These are phyloP conservation scores for Pleurotus pulmonarius DNA, from an alignment of 768 basidiomycete genomes.

Conservation along the genomic window DNA sequence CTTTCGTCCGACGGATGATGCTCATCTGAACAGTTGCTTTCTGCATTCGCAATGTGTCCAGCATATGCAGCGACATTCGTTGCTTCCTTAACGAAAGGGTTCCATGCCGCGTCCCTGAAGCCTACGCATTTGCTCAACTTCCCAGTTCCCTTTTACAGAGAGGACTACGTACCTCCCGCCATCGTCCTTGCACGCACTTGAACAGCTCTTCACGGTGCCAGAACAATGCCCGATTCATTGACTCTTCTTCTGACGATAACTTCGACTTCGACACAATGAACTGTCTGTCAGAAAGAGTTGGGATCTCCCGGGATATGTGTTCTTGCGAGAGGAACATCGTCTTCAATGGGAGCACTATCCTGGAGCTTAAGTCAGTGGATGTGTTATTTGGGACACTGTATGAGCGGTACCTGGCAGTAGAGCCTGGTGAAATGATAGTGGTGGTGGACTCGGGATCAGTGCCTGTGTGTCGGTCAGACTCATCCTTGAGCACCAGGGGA, in stretches of 20 bases:
- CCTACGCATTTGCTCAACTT: constrained; percentile 37
- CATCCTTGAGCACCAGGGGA: too few relatives aligned
- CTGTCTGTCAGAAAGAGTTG: constrained; percentile 83
- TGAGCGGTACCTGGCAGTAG: constrained; percentile 67
- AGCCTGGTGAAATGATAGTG: constrained; percentile 80
- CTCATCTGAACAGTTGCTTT: constrained; percentile 56
- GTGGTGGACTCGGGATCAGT: constrained; percentile 36
- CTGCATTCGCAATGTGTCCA: constrained; percentile 72
- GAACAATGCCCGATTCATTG: constrained; percentile 75
- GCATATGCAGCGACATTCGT: constrained; percentile 73
- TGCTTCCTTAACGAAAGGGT: constrained; percentile 76
- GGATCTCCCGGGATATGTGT: constrained; percentile 64
- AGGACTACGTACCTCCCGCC: constrained; percentile 74
- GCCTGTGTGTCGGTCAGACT: constrained; percentile 24
- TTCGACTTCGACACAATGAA: constrained; percentile 81
- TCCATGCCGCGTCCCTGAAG: constrained; percentile 73
- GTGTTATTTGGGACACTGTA: not conserved
- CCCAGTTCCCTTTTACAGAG: too few relatives aligned
- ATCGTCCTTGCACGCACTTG: constrained; percentile 60
- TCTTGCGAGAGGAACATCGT: constrained; percentile 62
- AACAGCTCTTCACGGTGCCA: constrained; percentile 95
- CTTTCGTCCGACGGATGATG: constrained; percentile 30
- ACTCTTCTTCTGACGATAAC: constrained; percentile 55
- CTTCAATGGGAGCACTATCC: constrained; percentile 67
- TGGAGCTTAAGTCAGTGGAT: constrained; percentile 20